A percentile compares a stretch with the other conserved stretches of the same genome.
Conservation (phyloP, 2,329 filamentous ascomycete species). For the Cordyceps pruinosa region DNA sequence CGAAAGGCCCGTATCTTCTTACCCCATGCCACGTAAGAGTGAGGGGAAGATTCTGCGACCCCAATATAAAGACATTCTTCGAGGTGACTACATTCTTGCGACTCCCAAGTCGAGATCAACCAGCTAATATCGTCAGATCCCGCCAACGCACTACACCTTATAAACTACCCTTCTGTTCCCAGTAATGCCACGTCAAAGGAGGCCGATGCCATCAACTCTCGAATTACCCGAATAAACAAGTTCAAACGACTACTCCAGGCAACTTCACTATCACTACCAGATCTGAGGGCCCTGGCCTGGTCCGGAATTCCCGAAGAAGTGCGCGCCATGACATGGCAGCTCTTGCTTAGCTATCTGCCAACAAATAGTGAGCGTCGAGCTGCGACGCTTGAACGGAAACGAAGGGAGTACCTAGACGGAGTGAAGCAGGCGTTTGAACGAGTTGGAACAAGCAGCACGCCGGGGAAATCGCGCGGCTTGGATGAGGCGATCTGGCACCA, state of each 20-base stretch:
- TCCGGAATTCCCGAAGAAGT: slow-evolving; percentile 92
- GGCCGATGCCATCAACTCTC: slow-evolving; percentile 74
- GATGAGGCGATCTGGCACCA: slow-evolving; percentile 99
- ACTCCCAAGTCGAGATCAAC: slow-evolving; percentile 14
- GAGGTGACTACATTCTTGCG: slow-evolving; percentile 39
- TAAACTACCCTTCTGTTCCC: slow-evolving; percentile 74
- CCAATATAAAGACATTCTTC: slow-evolving; percentile 94
- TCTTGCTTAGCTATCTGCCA: slow-evolving; percentile 88
- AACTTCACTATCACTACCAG: slow-evolving; percentile 77
- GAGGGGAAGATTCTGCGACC: slow-evolving; percentile 94
- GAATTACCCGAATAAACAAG: slow-evolving; percentile 93
- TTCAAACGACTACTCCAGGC: slow-evolving; percentile 95
- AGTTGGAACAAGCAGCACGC: slow-evolving; percentile 40
- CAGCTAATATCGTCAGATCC: slow-evolving; percentile 52
- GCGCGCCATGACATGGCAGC: slow-evolving; percentile 97
- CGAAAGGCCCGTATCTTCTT: slow-evolving; percentile 73
- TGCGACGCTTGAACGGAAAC: slow-evolving; percentile 82
- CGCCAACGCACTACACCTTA: slow-evolving; percentile 89
- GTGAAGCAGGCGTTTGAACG: slow-evolving; percentile 68
- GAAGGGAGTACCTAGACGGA: slow-evolving; percentile 93
- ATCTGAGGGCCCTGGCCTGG: slow-evolving; percentile 83
- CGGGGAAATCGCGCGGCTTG: slow-evolving; percentile 56
- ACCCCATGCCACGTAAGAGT: slow-evolving; percentile 80
- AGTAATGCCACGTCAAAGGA: slow-evolving; percentile 74
- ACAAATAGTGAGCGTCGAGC: slow-evolving; percentile 94